A percentile compares a stretch with the other conserved stretches of the same genome.
These are phyloP conservation scores for Pseudogymnoascus sp. DNA, from an alignment of 2,329 filamentous ascomycete species.

Conservation along the genomic window DNA sequence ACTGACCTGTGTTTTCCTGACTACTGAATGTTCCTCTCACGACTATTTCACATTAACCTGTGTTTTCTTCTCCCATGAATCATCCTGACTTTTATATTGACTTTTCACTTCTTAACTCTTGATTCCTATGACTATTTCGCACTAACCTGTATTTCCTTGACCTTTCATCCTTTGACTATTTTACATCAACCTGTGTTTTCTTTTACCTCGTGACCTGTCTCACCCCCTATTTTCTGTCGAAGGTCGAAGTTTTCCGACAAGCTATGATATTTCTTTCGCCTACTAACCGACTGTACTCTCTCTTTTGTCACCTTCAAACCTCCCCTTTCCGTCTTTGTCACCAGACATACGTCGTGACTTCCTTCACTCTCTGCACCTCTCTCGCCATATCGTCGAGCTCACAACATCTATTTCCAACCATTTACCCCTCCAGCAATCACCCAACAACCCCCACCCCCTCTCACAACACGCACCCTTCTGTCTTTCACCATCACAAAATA, in stretches of 20 bases:
- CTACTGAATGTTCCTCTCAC: no score
- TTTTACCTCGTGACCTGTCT: background rate
- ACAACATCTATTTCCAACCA: background rate
- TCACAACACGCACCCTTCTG: background rate
- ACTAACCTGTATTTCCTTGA: background rate
- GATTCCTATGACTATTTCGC: background rate
- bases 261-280: background rate
- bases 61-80: background rate
- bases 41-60: background rate
- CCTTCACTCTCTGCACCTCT: background rate
- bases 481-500: background rate
- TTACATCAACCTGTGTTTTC: no score
- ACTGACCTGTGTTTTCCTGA: no score
- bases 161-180: no score
- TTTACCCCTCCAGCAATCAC: background rate
- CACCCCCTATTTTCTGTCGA: background rate
- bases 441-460: no score
- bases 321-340: slow-evolving; percentile 8
- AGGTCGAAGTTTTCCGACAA: background rate
- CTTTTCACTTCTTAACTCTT: background rate
- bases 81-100: no score
- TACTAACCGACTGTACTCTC: background rate
- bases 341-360: background rate
- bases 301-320: background rate
- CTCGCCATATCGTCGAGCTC: background rate